Evolutionary conservation across 176 grass and related monocot genomes (phyloP), one percentile per base, ranked within the genome.

Genomic region (Oryza meyeriana): DNA sequence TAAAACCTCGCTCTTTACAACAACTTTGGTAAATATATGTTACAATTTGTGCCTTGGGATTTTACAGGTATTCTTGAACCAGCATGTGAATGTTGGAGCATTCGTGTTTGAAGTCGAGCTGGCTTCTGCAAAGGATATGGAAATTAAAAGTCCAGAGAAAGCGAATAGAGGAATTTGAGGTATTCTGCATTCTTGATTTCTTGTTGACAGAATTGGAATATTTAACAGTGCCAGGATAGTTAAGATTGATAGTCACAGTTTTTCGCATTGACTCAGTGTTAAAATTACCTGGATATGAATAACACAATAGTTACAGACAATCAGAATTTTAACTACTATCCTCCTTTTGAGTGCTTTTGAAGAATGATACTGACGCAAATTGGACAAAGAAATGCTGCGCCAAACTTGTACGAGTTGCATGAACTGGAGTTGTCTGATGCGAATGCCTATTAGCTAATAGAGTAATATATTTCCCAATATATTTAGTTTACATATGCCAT

Each of bases 11-110:
- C 10, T 76, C 1, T 81, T 64, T 68, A n/a, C 42, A 28, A 16
- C 35, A 3, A 45, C 35, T 81, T 81, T 80, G 58, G 42, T 41
- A 66, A 79, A 1, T 41, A 0, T 55, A 80, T 76, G 27, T 80
- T 74, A 59, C 26, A 33, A 39, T 17, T 38, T 62, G 35, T 31
- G 4, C 55, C n/a, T 33, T 75, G 52, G 36, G 12, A 1, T 33
- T 80, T 61, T 47, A 30, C 22, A 61, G 61, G 10, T n/a, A 18
- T 69, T 16, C 77, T 87, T 33, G 10, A 61, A 24, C 48, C 29
- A 42, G 13, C 20, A 9, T 74, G 35, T 62, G 28, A 45, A 38
- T 3, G 9, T 34, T 44, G 17, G 50, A 70, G 22, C 27, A 62
- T 59, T 71, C 48, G 63, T 70, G 33, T n/a, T 66, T 18, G 17